phyloP scores from a whole-genome alignment of 306 rosid species.

The Acacia crassicarpa region DNA sequence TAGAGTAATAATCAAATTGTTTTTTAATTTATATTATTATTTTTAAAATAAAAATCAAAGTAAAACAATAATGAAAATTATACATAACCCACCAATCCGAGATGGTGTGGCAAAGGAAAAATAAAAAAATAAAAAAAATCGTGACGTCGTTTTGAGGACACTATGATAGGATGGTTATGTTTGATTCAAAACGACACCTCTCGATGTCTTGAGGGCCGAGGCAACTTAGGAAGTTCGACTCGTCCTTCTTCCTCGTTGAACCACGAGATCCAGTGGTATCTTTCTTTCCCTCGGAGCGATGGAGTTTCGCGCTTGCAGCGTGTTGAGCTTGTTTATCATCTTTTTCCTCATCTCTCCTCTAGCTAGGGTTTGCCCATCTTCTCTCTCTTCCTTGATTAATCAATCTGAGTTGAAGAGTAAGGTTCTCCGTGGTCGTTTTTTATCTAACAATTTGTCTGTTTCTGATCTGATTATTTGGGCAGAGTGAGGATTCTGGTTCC shows the following conservation, averaged over 20 bases:
- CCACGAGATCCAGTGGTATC: background rate
- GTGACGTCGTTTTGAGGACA: background rate
- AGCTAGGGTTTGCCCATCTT: slow-evolving; percentile 35
- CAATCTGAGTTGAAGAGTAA: background rate
- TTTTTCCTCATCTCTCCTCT: slow-evolving; percentile 32
- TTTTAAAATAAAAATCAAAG: no score
- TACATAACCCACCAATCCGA: no score
- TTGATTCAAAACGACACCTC: background rate
- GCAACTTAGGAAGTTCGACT: background rate
- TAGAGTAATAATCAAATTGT: no score
- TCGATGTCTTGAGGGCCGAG: background rate
- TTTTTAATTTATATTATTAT: no score
- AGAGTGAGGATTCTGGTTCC: slow-evolving; percentile 49
- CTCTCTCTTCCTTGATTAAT: slow-evolving; percentile 2
- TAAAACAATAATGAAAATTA: no score
- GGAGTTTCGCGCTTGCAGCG: slow-evolving; percentile 40
- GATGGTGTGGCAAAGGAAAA: background rate
- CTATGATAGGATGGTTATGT: background rate
- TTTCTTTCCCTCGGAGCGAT: slow-evolving; percentile 24
- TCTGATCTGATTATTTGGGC: slow-evolving; percentile 28
- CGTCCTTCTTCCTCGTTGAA: background rate
- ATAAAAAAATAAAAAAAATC: background rate
- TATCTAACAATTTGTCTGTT: slow-evolving; percentile 33
- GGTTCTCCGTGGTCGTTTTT: slow-evolving; percentile 20
- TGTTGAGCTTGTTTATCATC: slow-evolving; percentile 33